Conservation (phyloP, 139 green algal species). For the Desmodesmus armatus region DNA sequence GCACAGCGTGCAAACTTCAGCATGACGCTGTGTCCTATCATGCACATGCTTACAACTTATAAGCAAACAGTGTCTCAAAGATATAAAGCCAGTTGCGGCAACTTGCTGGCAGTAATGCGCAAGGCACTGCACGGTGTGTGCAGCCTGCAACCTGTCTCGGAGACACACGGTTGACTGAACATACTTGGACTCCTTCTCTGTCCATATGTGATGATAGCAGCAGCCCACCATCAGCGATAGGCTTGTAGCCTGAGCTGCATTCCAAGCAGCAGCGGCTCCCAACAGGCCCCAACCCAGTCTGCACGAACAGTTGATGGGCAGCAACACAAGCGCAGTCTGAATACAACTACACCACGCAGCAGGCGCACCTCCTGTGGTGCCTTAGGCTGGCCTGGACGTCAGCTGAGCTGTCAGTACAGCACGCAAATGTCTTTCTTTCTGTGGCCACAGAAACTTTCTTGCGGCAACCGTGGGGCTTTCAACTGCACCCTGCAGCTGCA, state of each 20-base stretch:
- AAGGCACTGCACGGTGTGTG: too few species aligned
- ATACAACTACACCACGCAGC: conserved; percentile 44
- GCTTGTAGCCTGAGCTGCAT: conserved; percentile 56
- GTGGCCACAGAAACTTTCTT: too few species aligned
- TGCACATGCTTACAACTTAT: too few species aligned
- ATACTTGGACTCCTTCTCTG: conserved; percentile 43
- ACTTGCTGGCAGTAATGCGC: too few species aligned
- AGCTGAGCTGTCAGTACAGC: conserved; percentile 57
- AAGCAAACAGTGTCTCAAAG: too few species aligned
- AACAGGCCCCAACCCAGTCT: conserved; percentile 62
- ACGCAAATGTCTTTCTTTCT: too few species aligned
- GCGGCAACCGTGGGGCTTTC: too few species aligned
- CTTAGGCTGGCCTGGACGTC: conserved; percentile 51
- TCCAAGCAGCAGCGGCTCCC: conserved; percentile 63
- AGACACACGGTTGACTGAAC: too few species aligned
- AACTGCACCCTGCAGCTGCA: conserved; percentile 59
- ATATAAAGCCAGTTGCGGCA: too few species aligned
- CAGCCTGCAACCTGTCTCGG: too few species aligned
- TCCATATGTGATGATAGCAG: conserved; percentile 40
- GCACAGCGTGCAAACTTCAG: too few species aligned
- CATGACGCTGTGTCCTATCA: too few species aligned
- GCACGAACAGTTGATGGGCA: background rate
- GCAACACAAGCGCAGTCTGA: background rate
- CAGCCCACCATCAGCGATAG: conserved; percentile 54
- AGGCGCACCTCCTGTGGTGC: conserved; percentile 51